Conservation (phyloP, 2,329 filamentous ascomycete genomes). For the Fusarium verrucosum region DNA sequence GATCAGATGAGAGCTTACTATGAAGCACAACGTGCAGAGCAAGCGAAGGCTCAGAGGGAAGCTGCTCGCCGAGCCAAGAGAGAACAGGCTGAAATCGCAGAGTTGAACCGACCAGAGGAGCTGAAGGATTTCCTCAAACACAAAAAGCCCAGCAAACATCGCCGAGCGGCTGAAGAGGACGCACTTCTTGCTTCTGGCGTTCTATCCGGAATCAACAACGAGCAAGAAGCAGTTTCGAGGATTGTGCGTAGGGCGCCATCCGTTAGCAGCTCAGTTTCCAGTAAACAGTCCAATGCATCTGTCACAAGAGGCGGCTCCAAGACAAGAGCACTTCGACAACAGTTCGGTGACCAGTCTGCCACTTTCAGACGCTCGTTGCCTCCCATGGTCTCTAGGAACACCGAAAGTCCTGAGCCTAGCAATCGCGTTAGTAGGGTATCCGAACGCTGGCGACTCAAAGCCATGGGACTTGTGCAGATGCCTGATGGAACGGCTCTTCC, state of each 20-base stretch:
- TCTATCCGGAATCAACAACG: slow-evolving; percentile 53
- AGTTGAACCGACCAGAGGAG: slow-evolving; percentile 49
- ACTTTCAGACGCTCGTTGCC: slow-evolving; percentile 54
- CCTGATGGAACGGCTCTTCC: slow-evolving; percentile 63
- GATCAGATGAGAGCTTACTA: slow-evolving; percentile 61
- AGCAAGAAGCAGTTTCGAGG: slow-evolving; percentile 48
- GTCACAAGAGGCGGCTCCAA: slow-evolving; percentile 47
- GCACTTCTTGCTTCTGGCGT: slow-evolving; percentile 55
- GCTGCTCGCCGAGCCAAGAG: slow-evolving; percentile 43
- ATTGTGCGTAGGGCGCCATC: slow-evolving; percentile 49
- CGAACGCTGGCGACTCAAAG: slow-evolving; percentile 58
- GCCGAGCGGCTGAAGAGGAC: slow-evolving; percentile 50
- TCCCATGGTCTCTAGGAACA: slow-evolving; percentile 45
- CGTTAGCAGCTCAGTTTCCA: slow-evolving; percentile 33
- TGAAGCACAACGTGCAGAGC: slow-evolving; percentile 49
- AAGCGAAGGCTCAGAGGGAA: slow-evolving; percentile 49
- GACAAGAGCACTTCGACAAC: slow-evolving; percentile 51
- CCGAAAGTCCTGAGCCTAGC: slow-evolving; percentile 40
- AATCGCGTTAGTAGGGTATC: slow-evolving; percentile 52
- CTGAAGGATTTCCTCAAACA: slow-evolving; percentile 48
- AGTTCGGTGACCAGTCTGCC: slow-evolving; percentile 44
- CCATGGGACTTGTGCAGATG: slow-evolving; percentile 63
- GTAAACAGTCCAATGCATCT: slow-evolving; percentile 35
- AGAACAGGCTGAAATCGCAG: slow-evolving; percentile 41
- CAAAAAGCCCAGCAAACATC: slow-evolving; percentile 44